Evolutionary conservation across 768 basidiomycete species (phyloP), one percentile per base, ranked within the genome.

Genomic region (Austroboletus festivus): DNA sequence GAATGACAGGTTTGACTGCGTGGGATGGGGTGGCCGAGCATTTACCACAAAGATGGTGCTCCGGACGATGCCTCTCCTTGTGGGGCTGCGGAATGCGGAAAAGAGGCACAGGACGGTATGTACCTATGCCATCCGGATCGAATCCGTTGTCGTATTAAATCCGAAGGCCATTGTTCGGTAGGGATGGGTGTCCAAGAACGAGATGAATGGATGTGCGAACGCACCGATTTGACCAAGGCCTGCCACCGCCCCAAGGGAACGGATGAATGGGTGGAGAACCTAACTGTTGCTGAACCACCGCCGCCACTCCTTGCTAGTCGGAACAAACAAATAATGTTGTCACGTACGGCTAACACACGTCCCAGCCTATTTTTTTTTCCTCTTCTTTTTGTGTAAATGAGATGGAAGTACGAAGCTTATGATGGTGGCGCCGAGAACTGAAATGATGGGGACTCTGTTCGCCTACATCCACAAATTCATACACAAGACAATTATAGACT

Each of bases 221-320:
- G 8, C 37, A 60, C 35, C 3, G 16, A 42, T 13, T 9, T 26
- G 42, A 54, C 24, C 11, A 10, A 24, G 13, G 23, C 19, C 23
- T n/a, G 44, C 28, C 48, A 42, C n/a, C 46, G 28, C 54, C 53
- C 50, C 26, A 48, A 46, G 54, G 9, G 47, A 31, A 28, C 18
- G 30, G n/a, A n/a, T n/a, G n/a, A n/a, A n/a, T n/a, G n/a, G n/a
- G n/a, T n/a, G n/a, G n/a, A n/a, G n/a, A n/a, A n/a, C n/a, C n/a
- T 30, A 42, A 44, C 19, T 46, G 22, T 52, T 18, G n/a, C n/a
- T 2, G n/a, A 31, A 48, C 20, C 22, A n/a, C 53, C 40, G 30
- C 41, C 49, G 43, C 58, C 55, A 51, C 50, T 38, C 59, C 59
- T 56, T 55, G 56, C 23, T 52, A 38, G 47, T 61, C 60, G 54